Conservation (phyloP, 2,329 filamentous ascomycete genomes). For the Metarhizium brunneum region DNA sequence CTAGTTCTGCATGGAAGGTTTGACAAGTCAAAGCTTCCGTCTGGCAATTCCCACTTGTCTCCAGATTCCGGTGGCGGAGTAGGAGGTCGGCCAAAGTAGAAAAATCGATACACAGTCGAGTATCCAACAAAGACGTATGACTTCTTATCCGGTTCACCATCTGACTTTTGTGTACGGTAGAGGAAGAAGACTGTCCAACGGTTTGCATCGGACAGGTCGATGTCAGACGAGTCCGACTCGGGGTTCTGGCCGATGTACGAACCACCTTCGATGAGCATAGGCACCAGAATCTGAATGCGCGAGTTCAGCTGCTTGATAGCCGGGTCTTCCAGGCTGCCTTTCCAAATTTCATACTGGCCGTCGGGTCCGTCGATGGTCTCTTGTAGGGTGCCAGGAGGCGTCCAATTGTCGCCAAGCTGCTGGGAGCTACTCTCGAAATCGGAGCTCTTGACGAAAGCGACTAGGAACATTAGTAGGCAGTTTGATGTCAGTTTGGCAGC, state of each 20-base stretch:
- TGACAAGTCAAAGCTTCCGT: conserved; percentile 38
- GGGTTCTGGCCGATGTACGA: conserved; percentile 51
- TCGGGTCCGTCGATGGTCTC: conserved; percentile 52
- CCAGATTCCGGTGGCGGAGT: conserved; percentile 32
- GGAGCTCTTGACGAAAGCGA: conserved; percentile 54
- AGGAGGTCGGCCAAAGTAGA: conserved; percentile 43
- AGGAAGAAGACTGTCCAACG: conserved; percentile 91
- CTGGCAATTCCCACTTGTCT: conserved; percentile 34
- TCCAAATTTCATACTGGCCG: conserved; percentile 76
- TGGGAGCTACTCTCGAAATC: conserved; percentile 54
- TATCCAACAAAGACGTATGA: conserved; percentile 84
- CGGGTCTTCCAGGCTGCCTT: conserved; percentile 61
- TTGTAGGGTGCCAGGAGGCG: conserved; percentile 67
- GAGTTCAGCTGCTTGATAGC: conserved; percentile 62
- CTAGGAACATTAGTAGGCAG: conserved; percentile 27
- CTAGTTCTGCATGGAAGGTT: conserved; percentile 68
- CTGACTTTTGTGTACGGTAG: conserved; percentile 52
- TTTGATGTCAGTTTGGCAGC: background rate
- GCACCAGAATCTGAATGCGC: conserved; percentile 74
- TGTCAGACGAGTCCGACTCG: conserved; percentile 48
- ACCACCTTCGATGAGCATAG: conserved; percentile 91
- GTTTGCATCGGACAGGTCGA: conserved; percentile 61
- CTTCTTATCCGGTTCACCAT: conserved; percentile 32
- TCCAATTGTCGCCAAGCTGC: conserved; percentile 37
- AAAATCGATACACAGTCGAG: conserved; percentile 83